These are phyloP conservation scores for Talaromyces albobiverticillius DNA, from an alignment of 2,329 filamentous ascomycete genomes.

Conservation along the genomic window DNA sequence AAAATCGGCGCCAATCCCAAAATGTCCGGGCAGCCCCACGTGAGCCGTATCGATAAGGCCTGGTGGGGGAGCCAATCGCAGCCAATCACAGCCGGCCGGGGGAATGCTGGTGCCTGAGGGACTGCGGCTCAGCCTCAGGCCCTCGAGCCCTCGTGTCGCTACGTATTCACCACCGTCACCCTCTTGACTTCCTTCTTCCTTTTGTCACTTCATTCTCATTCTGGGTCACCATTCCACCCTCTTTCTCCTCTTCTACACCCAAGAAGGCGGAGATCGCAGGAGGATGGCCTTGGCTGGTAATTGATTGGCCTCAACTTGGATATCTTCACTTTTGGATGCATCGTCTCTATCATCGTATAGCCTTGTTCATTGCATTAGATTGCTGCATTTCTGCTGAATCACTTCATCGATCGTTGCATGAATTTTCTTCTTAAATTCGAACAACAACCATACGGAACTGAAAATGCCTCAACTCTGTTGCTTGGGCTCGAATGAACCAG, in stretches of 20 bases:
- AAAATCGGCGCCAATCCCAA: background rate
- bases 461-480: slow-evolving; percentile 15
- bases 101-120: background rate
- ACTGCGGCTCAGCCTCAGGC: background rate
- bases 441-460: too few species aligned
- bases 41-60: slow-evolving; percentile 4
- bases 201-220: background rate
- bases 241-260: background rate
- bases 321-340: background rate
- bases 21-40: background rate
- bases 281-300: background rate
- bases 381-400: background rate
- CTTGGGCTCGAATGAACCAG: slow-evolving; percentile 3
- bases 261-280: background rate
- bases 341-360: background rate
- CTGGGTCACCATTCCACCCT: background rate
- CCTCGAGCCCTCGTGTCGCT: background rate
- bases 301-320: too few species aligned
- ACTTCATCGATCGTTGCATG: background rate
- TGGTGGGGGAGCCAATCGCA: background rate
- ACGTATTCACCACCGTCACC: background rate
- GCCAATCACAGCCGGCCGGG: background rate
- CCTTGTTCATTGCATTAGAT: background rate
- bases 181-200: background rate
- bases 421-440: background rate